phyloP scores from a whole-genome alignment of 495 filamentous ascomycete species.

The Jackrogersella multiformis region DNA sequence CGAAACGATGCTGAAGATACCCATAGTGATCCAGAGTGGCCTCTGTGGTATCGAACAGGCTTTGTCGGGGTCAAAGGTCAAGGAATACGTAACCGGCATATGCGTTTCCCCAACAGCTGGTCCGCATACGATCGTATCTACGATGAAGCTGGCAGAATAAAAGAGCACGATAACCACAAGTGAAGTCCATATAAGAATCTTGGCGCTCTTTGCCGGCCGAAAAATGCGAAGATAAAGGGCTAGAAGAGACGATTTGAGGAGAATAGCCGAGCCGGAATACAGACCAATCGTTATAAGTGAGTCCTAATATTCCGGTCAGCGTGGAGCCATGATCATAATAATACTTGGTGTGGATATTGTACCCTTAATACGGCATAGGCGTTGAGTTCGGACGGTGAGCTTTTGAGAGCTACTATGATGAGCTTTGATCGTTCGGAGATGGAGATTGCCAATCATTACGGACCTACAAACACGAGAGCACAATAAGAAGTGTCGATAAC shows the following conservation, averaged over 20 bases:
- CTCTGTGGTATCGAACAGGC: neutral
- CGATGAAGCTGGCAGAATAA: neutral
- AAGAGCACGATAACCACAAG: neutral
- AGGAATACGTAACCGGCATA: neutral
- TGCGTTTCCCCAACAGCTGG: neutral
- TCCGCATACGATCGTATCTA: neutral
- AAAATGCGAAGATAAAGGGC: slow-evolving; percentile 3
- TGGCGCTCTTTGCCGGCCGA: neutral
- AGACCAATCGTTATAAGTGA: neutral
- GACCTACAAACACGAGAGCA: neutral
- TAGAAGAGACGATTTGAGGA: neutral
- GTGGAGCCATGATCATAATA: neutral
- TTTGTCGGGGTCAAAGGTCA: neutral
- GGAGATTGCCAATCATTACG: neutral
- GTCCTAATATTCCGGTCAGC: neutral
- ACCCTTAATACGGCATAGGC: neutral
- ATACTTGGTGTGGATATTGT: neutral
- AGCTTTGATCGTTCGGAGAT: neutral
- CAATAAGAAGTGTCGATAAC: neutral
- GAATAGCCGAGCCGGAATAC: neutral
- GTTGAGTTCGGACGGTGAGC: neutral
- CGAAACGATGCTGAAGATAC: neutral
- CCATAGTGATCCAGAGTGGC: neutral
- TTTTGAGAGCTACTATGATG: neutral
- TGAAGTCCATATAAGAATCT: neutral